phyloP scores from a whole-genome alignment of 768 basidiomycete genomes.

The Hygrocybe coccinea region DNA sequence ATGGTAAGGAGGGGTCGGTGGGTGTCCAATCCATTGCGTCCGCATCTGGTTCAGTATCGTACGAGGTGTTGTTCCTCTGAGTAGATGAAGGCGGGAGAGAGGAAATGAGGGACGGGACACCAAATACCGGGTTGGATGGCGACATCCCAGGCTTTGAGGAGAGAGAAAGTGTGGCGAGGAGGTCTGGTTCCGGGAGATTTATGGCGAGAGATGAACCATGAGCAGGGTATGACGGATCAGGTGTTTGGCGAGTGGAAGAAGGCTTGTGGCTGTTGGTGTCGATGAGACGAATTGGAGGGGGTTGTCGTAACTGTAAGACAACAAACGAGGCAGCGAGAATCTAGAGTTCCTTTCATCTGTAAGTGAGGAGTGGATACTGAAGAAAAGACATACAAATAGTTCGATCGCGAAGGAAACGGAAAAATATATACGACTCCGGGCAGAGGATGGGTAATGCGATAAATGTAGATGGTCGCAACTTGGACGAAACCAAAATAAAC shows the following conservation, averaged over 20 bases:
- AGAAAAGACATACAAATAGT: constrained; percentile 44
- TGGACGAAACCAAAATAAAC: constrained; percentile 38
- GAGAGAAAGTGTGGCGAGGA: constrained; percentile 57
- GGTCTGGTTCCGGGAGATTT: constrained; percentile 45
- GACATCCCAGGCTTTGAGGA: constrained; percentile 57
- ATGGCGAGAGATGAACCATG: constrained; percentile 12
- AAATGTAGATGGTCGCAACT: constrained; percentile 37
- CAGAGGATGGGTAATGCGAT: constrained; percentile 32
- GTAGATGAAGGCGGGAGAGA: constrained; percentile 22
- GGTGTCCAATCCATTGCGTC: constrained; percentile 60
- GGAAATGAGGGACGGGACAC: constrained; percentile 55
- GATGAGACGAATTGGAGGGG: constrained; percentile 67
- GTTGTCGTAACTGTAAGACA: constrained; percentile 58
- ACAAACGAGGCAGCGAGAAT: constrained; percentile 47
- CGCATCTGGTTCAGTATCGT: constrained; percentile 33
- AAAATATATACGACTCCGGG: constrained; percentile 44
- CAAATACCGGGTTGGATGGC: constrained; percentile 54
- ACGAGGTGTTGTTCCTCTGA: background rate
- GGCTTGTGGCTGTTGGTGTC: constrained; percentile 47
- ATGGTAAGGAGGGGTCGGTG: constrained; percentile 32
- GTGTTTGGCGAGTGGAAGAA: constrained; percentile 35
- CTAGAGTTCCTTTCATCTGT: constrained; percentile 31
- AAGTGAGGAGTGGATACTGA: background rate
- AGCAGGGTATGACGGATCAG: constrained; percentile 23
- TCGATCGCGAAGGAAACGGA: constrained; percentile 45